A percentile compares a stretch with the other conserved stretches of the same genome.
phyloP scores from a whole-genome alignment of 306 rosid genomes.

The Acacia acuminata region DNA sequence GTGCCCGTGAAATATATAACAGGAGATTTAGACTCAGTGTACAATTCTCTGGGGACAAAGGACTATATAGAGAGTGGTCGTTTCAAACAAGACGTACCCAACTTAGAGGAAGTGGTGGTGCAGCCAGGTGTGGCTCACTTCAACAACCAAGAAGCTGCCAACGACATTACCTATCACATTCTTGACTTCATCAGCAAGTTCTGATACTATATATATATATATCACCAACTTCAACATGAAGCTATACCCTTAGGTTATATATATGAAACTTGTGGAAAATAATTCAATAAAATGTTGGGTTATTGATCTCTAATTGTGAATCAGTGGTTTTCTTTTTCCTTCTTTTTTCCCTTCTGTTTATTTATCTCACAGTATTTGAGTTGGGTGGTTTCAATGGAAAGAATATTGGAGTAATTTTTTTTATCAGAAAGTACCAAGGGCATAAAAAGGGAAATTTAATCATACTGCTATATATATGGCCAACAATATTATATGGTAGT shows the following conservation, averaged over 20 bases:
- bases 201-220: not conserved
- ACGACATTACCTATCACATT: conserved; percentile 34
- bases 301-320: too few relatives aligned
- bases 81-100: conserved; percentile 43
- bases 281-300: too few relatives aligned
- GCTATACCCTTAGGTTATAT: not conserved
- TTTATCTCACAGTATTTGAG: too few relatives aligned
- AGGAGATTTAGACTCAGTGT: conserved; percentile 31
- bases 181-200: conserved; percentile 34
- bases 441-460: too few relatives aligned
- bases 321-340: too few relatives aligned
- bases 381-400: too few relatives aligned
- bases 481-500: too few relatives aligned
- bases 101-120: conserved; percentile 45
- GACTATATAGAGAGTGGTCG: conserved; percentile 33
- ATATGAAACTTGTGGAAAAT: too few relatives aligned
- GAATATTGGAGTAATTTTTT: too few relatives aligned
- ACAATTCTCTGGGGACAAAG: conserved; percentile 30
- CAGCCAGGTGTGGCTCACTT: conserved; percentile 43
- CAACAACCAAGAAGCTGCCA: conserved; percentile 47
- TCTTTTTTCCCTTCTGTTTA: too few relatives aligned
- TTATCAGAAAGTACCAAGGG: too few relatives aligned
- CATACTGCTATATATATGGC: too few relatives aligned
- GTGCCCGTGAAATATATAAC: conserved; percentile 37
- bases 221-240: not conserved